These are phyloP conservation scores for Flaveria sonorensis DNA, from an alignment of 129 eudicot genomes.

Conservation along the genomic window DNA sequence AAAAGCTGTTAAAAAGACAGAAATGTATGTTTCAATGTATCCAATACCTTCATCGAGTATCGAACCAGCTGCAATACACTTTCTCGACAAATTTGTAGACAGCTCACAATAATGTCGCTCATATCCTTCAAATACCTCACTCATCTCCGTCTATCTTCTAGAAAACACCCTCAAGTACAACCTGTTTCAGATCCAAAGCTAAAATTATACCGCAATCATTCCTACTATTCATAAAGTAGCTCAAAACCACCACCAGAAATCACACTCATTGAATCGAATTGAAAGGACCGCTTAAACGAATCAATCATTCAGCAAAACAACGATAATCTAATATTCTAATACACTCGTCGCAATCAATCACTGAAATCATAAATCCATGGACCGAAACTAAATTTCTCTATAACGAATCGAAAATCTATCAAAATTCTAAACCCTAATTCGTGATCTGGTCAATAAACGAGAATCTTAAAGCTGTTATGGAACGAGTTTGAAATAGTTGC, in stretches of 20 bases:
- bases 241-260: slow-evolving; percentile 1
- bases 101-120: slow-evolving; percentile 92
- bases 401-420: background rate
- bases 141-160: slow-evolving; percentile 55
- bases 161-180: slow-evolving; percentile 19
- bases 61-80: slow-evolving; percentile 60
- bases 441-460: slow-evolving; percentile 22
- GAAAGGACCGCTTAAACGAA: background rate
- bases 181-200: slow-evolving; percentile 26
- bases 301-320: background rate
- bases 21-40: background rate
- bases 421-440: slow-evolving; percentile 13
- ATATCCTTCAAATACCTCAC: slow-evolving; percentile 86
- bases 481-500: background rate
- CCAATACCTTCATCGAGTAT: slow-evolving; percentile 67
- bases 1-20: background rate
- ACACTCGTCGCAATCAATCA: background rate
- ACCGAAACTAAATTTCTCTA: background rate
- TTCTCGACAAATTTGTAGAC: slow-evolving; percentile 74
- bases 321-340: background rate
- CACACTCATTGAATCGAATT: slow-evolving; percentile 1
- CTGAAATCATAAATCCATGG: slow-evolving; percentile 16
- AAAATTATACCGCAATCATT: slow-evolving; percentile 11
- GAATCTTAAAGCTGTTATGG: background rate
- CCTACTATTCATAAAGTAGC: slow-evolving; percentile 4